phyloP scores from a whole-genome alignment of 768 basidiomycete genomes.

The Suillus spraguei region DNA sequence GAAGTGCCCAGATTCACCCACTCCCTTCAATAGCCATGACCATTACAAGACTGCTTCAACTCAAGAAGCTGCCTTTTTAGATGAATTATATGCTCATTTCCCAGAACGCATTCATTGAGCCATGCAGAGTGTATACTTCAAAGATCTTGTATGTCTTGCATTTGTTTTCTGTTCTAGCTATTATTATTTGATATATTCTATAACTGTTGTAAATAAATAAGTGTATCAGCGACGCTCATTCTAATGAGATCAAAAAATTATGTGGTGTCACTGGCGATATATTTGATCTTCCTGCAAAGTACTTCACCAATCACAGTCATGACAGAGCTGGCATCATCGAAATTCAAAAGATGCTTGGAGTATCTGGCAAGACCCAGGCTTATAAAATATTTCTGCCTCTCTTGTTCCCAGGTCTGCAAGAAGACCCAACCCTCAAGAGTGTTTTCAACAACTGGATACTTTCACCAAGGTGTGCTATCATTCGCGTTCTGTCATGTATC shows the following conservation, averaged over 20 bases:
- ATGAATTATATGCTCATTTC: not conserved
- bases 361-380: not conserved
- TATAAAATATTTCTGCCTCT: not conserved
- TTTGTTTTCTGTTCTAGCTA: not conserved
- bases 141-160: conserved; percentile 3
- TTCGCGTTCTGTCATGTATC: not conserved
- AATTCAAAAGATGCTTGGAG: conserved; percentile 5
- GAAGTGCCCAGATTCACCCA: not conserved
- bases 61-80: not conserved
- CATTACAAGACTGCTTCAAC: not conserved
- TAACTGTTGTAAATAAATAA: not conserved
- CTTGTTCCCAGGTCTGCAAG: not conserved
- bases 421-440: not conserved
- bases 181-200: not conserved
- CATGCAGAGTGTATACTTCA: not conserved
- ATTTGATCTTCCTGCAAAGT: not conserved
- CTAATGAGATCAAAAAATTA: conserved; percentile 5
- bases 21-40: not conserved
- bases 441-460: not conserved
- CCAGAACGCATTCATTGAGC: not conserved
- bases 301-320: not conserved
- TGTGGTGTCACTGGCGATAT: conserved; percentile 1
- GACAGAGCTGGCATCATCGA: not conserved
- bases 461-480: not conserved
- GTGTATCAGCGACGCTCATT: not conserved